Evolutionary conservation across 1,139 yeast species (phyloP), one percentile per base, ranked within the genome.

Genomic region (Diutina ranongensis): DNA sequence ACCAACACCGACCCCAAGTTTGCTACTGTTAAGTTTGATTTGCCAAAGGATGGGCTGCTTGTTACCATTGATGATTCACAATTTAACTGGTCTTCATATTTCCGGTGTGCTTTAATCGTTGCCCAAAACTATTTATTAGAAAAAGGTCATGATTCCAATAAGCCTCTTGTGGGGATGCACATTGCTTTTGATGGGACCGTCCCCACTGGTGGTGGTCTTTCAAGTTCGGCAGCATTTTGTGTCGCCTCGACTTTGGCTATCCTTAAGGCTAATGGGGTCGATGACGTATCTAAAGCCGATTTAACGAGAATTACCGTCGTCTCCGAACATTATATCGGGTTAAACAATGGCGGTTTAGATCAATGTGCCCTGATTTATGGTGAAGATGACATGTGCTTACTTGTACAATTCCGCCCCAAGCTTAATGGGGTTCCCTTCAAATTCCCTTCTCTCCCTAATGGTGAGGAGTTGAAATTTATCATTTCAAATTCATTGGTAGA

Each of bases 341-440:
- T 82, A 46, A 81, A 80, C 57, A 78, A 81, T 40, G 89, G 89
- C 21, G 89, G 89, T 40, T 76, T 82, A 84, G 89, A 82, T 58
- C 89, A 82, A 61, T 72, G 83, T 50, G 88, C 89, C 2, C 75
- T 83, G 2, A 71, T 82, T 21, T 80, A 74, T 54, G 88, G 88
- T n/a, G 78, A 74, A 53, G 65, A 62, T 41, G 71, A 69, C 49
- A 76, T 80, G 52, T 83, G 83, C 1, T 60, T 82, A 49, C 70
- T 75, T 51, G 78, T 82, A 40, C 76, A 76, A 50, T 82, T 81
- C 61, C 71, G 72, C 50, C 89, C 89, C 2, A 61, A 68, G 49
- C 65, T 82, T 46, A 64, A 62, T 36, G 87, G 78, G 13, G 64
- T 69, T 38, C 75, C 84, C n/a, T 70, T 78, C 55, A 60, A 65